These are phyloP conservation scores for Alternaria hordeiaustralica DNA, from an alignment of 2,329 filamentous ascomycete genomes.

Conservation along the genomic window DNA sequence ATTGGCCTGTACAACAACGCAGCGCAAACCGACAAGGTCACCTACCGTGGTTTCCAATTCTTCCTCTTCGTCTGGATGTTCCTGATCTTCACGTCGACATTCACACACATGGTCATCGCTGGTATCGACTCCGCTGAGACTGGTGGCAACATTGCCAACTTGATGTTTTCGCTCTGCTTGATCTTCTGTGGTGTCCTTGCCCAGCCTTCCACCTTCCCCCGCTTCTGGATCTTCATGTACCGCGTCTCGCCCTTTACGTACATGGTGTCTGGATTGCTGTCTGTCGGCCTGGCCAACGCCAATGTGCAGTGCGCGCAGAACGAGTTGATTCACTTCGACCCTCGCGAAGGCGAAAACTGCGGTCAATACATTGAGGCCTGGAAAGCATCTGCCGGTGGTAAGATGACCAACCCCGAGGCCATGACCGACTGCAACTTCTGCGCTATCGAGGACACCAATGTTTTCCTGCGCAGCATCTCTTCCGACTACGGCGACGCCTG, in stretches of 20 bases:
- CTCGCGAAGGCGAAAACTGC: slow-evolving; percentile 58
- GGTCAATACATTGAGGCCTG: slow-evolving; percentile 48
- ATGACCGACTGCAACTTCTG: slow-evolving; percentile 51
- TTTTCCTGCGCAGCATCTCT: slow-evolving; percentile 51
- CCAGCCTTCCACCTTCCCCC: slow-evolving; percentile 65
- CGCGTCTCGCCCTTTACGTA: slow-evolving; percentile 84
- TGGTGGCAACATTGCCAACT: slow-evolving; percentile 76
- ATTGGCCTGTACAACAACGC: slow-evolving; percentile 79
- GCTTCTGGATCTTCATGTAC: slow-evolving; percentile 88
- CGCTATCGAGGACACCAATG: slow-evolving; percentile 51
- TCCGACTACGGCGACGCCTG: slow-evolving; percentile 55
- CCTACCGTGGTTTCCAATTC: slow-evolving; percentile 77
- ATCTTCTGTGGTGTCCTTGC: slow-evolving; percentile 80
- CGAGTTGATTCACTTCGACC: slow-evolving; percentile 72
- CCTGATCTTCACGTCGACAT: slow-evolving; percentile 81
- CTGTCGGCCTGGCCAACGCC: slow-evolving; percentile 72
- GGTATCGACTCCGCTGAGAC: slow-evolving; percentile 77
- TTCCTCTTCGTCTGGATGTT: slow-evolving; percentile 79
- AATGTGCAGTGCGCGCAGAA: slow-evolving; percentile 70
- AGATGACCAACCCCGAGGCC: slow-evolving; percentile 42
- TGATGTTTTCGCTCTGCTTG: slow-evolving; percentile 74
- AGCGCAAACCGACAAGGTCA: slow-evolving; percentile 63
- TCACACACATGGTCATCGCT: slow-evolving; percentile 78
- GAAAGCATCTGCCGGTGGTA: slow-evolving; percentile 43
- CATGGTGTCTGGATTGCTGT: slow-evolving; percentile 74